phyloP scores from a whole-genome alignment of 306 rosid species.

The Castanea mollissima region DNA sequence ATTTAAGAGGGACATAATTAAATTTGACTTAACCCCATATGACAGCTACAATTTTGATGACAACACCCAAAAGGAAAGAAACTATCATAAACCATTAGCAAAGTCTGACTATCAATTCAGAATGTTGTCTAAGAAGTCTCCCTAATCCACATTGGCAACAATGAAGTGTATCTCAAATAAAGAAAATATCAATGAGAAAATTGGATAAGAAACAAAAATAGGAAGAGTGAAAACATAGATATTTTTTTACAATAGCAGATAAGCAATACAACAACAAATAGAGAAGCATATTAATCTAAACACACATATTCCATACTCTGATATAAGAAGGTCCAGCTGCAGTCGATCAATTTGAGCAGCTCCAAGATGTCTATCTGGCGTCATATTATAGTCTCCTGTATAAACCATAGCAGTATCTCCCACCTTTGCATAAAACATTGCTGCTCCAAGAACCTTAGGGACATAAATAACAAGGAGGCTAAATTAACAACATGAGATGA shows the following conservation, averaged over 20 bases:
- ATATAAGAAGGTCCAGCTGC: constrained; percentile 83
- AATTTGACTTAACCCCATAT: background rate
- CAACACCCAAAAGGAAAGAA: background rate
- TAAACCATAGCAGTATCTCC: constrained; percentile 83
- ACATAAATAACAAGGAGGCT: constrained; percentile 19
- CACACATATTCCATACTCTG: constrained; percentile 58
- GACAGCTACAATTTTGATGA: background rate
- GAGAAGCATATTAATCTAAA: background rate
- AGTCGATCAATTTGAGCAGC: constrained; percentile 94
- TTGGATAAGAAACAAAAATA: background rate
- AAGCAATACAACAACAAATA: background rate
- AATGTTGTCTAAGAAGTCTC: background rate
- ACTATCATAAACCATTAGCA: background rate
- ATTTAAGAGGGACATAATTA: background rate
- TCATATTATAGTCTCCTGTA: constrained; percentile 98
- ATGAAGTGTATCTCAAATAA: background rate
- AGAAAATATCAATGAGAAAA: too few relatives aligned
- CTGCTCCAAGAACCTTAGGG: constrained; percentile 90
- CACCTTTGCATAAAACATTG: constrained; percentile 95
- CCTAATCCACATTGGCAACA: background rate
- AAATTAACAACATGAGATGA: background rate
- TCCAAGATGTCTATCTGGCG: constrained; percentile 95
- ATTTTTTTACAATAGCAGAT: background rate
- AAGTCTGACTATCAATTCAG: background rate
- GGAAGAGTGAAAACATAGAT: background rate